Percentiles rank a stretch among this genome's conserved stretches.
These are phyloP conservation scores for Glycine soja DNA, from an alignment of 306 rosid genomes.

Conservation along the genomic window DNA sequence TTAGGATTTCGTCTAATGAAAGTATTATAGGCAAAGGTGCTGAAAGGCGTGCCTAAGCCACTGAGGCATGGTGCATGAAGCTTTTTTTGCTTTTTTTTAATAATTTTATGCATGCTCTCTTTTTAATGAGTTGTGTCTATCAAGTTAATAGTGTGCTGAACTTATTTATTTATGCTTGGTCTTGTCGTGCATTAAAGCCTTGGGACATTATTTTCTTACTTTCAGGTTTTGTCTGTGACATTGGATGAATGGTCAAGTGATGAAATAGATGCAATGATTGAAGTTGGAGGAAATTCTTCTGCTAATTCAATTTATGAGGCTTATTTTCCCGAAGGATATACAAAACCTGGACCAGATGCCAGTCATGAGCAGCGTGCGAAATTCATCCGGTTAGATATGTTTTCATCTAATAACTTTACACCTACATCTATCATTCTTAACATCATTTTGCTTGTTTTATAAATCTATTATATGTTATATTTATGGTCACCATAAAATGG, in stretches of 20 bases:
- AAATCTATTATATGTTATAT: conserved; percentile 27
- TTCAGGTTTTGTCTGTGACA: conserved; percentile 85
- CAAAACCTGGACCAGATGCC: conserved; percentile 86
- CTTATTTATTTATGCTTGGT: background rate
- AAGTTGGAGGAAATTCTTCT: conserved; percentile 93
- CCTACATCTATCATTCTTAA: conserved; percentile 24
- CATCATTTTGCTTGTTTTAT: conserved; percentile 19
- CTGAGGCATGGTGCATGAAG: background rate
- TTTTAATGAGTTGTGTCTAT: conserved; percentile 12
- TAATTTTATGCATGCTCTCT: conserved; percentile 5
- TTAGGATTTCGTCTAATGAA: conserved; percentile 3
- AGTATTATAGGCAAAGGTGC: background rate
- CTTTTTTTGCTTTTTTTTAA: background rate
- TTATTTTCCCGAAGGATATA: conserved; percentile 72
- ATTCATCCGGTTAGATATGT: conserved; percentile 76
- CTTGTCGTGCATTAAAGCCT: conserved; percentile 9
- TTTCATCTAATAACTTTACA: conserved; percentile 16
- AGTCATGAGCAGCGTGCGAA: conserved; percentile 71
- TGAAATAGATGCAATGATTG: conserved; percentile 84
- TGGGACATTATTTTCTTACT: conserved; percentile 38
- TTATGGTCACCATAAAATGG: conserved; percentile 28
- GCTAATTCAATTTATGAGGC: conserved; percentile 96
- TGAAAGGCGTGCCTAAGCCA: background rate
- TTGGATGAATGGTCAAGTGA: conserved; percentile 94
- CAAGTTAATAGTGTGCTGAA: conserved; percentile 25